These are phyloP conservation scores for Phytophthora pseudosyringae DNA, from an alignment of 352 stramenopile species.

Conservation along the genomic window DNA sequence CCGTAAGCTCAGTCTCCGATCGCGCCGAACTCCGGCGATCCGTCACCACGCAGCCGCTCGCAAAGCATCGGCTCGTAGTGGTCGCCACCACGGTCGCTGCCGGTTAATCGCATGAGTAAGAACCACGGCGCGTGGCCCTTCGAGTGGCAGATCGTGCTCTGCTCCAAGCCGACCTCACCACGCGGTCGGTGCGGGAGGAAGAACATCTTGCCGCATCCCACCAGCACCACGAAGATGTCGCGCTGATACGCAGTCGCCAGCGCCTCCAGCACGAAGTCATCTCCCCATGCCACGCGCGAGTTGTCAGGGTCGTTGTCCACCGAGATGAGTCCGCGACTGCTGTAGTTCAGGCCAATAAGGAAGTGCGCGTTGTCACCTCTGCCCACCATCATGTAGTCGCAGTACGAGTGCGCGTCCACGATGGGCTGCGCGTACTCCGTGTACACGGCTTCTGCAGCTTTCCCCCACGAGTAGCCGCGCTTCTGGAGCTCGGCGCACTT, in stretches of 20 bases:
- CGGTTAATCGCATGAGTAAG: conserved; percentile 87
- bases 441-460: conserved; percentile 83
- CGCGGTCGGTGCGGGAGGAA: conserved; percentile 85
- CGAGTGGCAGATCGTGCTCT: conserved; percentile 58
- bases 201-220: conserved; percentile 90
- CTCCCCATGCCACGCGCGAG: conserved; percentile 83
- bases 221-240: conserved; percentile 89
- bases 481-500: conserved; percentile 85
- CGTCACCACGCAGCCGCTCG: conserved; percentile 81
- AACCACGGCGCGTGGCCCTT: conserved; percentile 89
- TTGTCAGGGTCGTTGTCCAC: conserved; percentile 84
- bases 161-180: conserved; percentile 42
- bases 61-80: conserved; percentile 91
- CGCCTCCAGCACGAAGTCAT: conserved; percentile 87
- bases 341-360: conserved; percentile 86
- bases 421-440: conserved; percentile 73
- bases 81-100: conserved; percentile 83
- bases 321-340: conserved; percentile 73
- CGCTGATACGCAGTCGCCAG: conserved; percentile 88
- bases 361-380: conserved; percentile 80
- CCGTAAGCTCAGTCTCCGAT: conserved; percentile 70
- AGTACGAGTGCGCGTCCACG: conserved; percentile 80
- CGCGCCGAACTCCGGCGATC: conserved; percentile 82
- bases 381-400: conserved; percentile 87
- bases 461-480: conserved; percentile 75